Conservation (phyloP, 176 grass and related monocot genomes). For the Lolium multiflorum region DNA sequence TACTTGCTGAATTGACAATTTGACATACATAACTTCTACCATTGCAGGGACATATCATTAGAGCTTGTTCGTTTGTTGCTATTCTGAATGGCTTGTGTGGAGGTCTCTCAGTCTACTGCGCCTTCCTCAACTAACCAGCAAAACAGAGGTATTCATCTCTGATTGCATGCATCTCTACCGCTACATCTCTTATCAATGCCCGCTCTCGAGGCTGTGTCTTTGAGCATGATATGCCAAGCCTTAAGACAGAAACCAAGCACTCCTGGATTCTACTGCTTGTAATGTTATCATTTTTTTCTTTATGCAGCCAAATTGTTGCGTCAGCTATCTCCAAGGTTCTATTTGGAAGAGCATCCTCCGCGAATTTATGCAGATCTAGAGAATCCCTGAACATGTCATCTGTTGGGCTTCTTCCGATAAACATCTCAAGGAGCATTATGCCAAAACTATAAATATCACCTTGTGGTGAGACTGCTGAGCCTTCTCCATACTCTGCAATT, state of each 20-base stretch:
- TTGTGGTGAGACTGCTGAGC: neutral
- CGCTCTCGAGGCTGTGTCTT: neutral
- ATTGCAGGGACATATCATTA: neutral
- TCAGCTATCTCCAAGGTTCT: neutral
- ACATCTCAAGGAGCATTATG: neutral
- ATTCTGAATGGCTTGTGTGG: neutral
- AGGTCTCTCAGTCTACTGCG: neutral
- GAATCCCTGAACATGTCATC: neutral
- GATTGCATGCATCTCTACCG: neutral
- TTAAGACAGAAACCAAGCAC: slow-evolving; percentile 7
- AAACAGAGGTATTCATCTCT: neutral
- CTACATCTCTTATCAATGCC: neutral
- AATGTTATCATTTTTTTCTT: neutral
- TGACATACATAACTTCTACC: neutral
- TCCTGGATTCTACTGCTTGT: neutral
- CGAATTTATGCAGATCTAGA: neutral
- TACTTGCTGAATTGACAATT: neutral
- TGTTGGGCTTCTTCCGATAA: neutral
- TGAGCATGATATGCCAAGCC: slow-evolving; percentile 20
- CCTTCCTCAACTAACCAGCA: neutral
- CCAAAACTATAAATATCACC: neutral
- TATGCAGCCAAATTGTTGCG: slow-evolving; percentile 4
- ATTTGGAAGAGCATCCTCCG: neutral
- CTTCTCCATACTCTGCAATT: neutral
- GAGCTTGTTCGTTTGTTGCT: neutral